A percentile compares a stretch with the other conserved stretches of the same genome.
Conservation (phyloP, 192 early-diverging fungal species). For the Coemansia sp. region DNA sequence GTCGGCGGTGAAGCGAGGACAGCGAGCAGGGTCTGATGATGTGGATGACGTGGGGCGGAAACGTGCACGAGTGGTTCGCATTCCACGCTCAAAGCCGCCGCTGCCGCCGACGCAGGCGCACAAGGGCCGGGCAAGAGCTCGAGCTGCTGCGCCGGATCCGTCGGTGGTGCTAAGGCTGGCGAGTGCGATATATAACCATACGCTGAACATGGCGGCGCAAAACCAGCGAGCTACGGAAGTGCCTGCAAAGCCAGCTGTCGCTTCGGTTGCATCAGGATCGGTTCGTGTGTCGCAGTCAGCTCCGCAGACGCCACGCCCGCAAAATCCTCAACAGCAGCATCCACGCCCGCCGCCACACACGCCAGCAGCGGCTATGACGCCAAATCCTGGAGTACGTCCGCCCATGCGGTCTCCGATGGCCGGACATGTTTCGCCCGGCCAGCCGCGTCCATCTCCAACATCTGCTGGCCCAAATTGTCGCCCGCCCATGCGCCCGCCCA, state of each 20-base stretch:
- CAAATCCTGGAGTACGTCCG: background rate
- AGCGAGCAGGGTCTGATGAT: background rate
- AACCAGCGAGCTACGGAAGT: conserved; percentile 26
- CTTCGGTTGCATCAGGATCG: background rate
- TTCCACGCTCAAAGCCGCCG: conserved; percentile 31
- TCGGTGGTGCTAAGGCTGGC: conserved; percentile 45
- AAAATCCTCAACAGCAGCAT: conserved; percentile 3
- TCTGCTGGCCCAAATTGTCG: background rate
- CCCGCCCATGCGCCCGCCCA: conserved; percentile 6
- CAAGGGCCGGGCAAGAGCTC: conserved; percentile 12
- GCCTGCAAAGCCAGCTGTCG: background rate
- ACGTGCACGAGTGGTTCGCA: conserved; percentile 40
- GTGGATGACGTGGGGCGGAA: conserved; percentile 23
- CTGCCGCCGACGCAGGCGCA: background rate
- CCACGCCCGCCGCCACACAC: conserved; percentile 1
- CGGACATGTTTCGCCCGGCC: background rate
- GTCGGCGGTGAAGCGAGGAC: background rate
- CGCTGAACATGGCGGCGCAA: conserved; percentile 33
- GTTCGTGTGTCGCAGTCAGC: conserved; percentile 5
- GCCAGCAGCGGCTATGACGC: background rate
- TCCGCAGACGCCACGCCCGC: background rate
- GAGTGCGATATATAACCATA: conserved; percentile 54
- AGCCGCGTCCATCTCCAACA: background rate
- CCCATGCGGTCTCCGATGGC: conserved; percentile 1
- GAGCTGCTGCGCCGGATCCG: conserved; percentile 20